Evolutionary conservation across 2,329 filamentous ascomycete species (phyloP).

Genomic region (Fusarium kyushuense): DNA sequence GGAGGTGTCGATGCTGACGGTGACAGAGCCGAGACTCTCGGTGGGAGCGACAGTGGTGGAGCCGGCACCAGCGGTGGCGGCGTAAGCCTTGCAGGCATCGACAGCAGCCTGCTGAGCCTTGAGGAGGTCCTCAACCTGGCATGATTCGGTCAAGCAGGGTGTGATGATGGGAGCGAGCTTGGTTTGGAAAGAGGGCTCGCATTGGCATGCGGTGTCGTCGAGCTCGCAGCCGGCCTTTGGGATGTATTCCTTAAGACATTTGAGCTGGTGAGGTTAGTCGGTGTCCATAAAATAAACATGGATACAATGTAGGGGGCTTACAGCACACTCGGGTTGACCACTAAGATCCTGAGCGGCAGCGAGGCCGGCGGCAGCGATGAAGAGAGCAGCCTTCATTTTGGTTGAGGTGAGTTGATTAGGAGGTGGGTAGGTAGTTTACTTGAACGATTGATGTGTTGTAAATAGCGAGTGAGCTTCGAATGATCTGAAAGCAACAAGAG

Average conservation of each 20-base stretch:
- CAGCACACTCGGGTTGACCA: slow-evolving; percentile 56
- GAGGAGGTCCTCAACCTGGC: slow-evolving; percentile 49
- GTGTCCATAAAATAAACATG: not conserved
- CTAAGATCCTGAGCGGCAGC: slow-evolving; percentile 55
- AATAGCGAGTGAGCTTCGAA: slow-evolving; percentile 15
- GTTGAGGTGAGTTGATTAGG: not conserved
- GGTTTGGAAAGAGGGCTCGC: slow-evolving; percentile 51
- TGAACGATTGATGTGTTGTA: slow-evolving; percentile 11
- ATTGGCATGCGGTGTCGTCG: slow-evolving; percentile 56
- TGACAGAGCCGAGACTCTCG: slow-evolving; percentile 15
- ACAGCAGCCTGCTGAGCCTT: slow-evolving; percentile 51
- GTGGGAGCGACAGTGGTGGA: slow-evolving; percentile 15
- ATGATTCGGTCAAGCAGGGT: slow-evolving; percentile 53
- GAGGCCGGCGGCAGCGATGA: slow-evolving; percentile 52
- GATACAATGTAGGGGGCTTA: slow-evolving; percentile 49
- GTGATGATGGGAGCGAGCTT: slow-evolving; percentile 48
- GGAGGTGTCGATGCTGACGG: slow-evolving; percentile 27
- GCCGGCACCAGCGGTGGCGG: slow-evolving; percentile 32
- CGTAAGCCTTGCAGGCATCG: slow-evolving; percentile 47
- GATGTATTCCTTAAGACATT: slow-evolving; percentile 55
- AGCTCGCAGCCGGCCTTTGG: slow-evolving; percentile 53
- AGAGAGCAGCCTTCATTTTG: slow-evolving; percentile 58
- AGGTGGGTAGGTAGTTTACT: not conserved
- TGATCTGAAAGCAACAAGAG: slow-evolving; percentile 5
- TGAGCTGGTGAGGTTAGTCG: slow-evolving; percentile 38